Conservation (phyloP, 495 filamentous ascomycete species). For the Neurospora tetrasperma region DNA sequence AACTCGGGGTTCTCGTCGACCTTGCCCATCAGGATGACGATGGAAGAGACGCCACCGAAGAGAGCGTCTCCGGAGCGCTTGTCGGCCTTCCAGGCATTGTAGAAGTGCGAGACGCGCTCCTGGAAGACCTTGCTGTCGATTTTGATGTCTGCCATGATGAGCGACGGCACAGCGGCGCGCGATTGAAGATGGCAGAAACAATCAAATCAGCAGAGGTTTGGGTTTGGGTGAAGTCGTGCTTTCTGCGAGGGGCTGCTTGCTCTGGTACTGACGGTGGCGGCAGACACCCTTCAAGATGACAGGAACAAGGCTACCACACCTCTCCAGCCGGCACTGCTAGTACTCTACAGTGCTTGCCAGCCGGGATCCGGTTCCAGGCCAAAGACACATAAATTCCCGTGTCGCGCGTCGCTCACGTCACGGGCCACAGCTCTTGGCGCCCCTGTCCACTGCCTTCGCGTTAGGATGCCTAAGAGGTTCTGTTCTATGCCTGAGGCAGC, state of each 20-base stretch:
- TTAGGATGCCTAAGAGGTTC: constrained; percentile 8
- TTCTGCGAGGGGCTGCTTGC: neutral
- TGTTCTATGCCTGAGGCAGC: constrained; percentile 4
- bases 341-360: neutral
- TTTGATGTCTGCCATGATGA: constrained; percentile 55
- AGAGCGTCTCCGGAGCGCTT: constrained; percentile 72
- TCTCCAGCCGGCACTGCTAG: neutral
- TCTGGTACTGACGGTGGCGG: constrained; percentile 3
- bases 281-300: constrained; percentile 1
- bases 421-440: neutral
- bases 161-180: constrained; percentile 18
- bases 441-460: neutral
- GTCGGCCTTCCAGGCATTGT: constrained; percentile 89
- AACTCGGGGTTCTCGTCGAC: constrained; percentile 75
- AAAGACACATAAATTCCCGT: constrained; percentile 4
- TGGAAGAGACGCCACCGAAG: constrained; percentile 75
- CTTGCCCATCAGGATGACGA: constrained; percentile 87
- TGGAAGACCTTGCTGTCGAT: constrained; percentile 91
- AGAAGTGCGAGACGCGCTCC: constrained; percentile 75
- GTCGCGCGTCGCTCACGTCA: constrained; percentile 3
- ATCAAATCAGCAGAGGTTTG: constrained; percentile 7
- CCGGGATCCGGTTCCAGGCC: neutral
- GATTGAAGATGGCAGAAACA: constrained; percentile 17
- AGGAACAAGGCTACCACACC: constrained; percentile 2
- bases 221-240: constrained; percentile 8